A percentile compares a stretch with the other conserved stretches of the same genome.
Conservation (phyloP, 495 filamentous ascomycete species). For the Cladorrhinum samala region DNA sequence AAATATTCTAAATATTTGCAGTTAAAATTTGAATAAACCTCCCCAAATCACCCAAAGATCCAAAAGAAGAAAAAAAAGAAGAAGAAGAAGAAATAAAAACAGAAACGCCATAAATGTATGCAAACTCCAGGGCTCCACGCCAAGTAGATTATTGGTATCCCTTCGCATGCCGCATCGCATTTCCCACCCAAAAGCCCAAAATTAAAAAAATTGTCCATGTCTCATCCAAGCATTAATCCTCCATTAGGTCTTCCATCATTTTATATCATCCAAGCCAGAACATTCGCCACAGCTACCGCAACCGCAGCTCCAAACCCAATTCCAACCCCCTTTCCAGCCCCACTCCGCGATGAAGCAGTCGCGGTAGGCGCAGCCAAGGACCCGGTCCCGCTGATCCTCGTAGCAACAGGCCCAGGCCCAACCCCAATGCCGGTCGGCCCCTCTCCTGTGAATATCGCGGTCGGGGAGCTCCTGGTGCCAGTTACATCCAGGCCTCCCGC, state of each 20-base stretch:
- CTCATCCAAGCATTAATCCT: neutral
- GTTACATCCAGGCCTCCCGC: constrained; percentile 8
- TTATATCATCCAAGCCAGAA: neutral
- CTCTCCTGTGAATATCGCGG: constrained; percentile 5
- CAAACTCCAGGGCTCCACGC: too few relatives aligned
- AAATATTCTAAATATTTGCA: too few relatives aligned
- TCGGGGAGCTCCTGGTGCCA: constrained; percentile 1
- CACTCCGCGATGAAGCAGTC: neutral
- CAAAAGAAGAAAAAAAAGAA: too few relatives aligned
- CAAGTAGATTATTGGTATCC: too few relatives aligned
- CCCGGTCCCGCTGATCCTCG: neutral
- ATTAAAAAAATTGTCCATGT: too few relatives aligned
- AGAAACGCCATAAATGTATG: too few relatives aligned
- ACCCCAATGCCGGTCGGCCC: constrained; percentile 7
- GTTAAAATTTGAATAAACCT: too few relatives aligned
- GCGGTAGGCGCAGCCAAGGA: neutral
- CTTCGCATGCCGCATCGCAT: too few relatives aligned
- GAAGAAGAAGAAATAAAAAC: too few relatives aligned
- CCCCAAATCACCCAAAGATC: too few relatives aligned
- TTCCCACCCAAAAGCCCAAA: too few relatives aligned
- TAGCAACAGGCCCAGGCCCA: constrained; percentile 15
- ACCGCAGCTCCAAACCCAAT: neutral
- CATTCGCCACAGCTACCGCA: neutral
- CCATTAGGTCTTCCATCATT: too few relatives aligned
- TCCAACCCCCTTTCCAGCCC: neutral